Percentiles rank a stretch among this genome's conserved stretches.
Evolutionary conservation across 768 basidiomycete genomes (phyloP).

Genomic region (Pholiota conissans): DNA sequence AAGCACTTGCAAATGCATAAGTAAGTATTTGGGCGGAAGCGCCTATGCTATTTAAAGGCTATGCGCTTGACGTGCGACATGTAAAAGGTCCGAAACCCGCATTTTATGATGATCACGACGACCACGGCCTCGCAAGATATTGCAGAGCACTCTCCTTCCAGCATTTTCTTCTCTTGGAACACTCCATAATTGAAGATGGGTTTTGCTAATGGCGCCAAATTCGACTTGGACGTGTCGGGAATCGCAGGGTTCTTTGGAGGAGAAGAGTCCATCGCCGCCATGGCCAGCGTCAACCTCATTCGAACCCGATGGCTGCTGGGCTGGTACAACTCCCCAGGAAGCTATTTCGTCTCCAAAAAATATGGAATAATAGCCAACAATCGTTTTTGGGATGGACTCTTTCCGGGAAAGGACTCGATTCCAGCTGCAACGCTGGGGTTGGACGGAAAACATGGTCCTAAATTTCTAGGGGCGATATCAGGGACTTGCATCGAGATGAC

Average conservation of each 20-base stretch:
- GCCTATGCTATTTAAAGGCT: no score
- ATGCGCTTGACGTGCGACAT: no score
- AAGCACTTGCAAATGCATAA: no score
- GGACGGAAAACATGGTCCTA: slow-evolving; percentile 7
- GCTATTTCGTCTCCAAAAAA: slow-evolving; percentile 14
- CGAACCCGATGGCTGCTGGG: slow-evolving; percentile 9
- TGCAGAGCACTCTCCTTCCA: no score
- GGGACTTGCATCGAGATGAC: slow-evolving; percentile 1
- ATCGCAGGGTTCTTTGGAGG: no score
- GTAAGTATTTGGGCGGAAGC: no score
- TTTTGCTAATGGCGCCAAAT: not conserved
- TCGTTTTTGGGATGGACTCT: slow-evolving; percentile 8
- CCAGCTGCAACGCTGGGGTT: slow-evolving; percentile 7
- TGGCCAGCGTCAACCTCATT: slow-evolving; percentile 10
- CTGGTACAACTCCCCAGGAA: slow-evolving; percentile 16
- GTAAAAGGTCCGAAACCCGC: no score
- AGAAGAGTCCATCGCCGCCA: slow-evolving; percentile 12
- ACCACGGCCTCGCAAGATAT: no score
- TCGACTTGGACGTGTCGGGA: slow-evolving; percentile 11
- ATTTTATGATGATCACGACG: no score
- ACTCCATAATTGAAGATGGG: not conserved
- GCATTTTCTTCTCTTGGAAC: no score
- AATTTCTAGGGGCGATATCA: slow-evolving; percentile 5
- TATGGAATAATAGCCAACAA: slow-evolving; percentile 7
- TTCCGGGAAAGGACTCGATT: slow-evolving; percentile 4